phyloP scores from a whole-genome alignment of 352 stramenopile genomes.

The Globisporangium echinulatum region DNA sequence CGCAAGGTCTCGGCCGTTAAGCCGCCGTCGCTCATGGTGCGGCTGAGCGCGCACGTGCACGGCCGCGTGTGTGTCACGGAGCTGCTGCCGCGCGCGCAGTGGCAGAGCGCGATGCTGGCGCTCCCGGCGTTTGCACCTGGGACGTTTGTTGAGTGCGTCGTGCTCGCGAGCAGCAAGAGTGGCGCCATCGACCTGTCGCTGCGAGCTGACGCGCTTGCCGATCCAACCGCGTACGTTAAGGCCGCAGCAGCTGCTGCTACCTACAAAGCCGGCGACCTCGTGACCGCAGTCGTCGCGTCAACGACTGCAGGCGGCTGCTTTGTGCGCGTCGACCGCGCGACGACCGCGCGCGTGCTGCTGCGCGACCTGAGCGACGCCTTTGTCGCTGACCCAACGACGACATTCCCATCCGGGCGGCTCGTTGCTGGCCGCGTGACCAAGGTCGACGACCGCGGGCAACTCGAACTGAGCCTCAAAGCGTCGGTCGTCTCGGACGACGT shows the following conservation, averaged over 20 bases:
- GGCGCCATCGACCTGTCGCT: constrained; percentile 74
- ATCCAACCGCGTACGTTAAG: constrained; percentile 50
- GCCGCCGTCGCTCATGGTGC: constrained; percentile 81
- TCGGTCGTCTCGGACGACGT: constrained; percentile 90
- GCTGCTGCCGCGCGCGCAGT: constrained; percentile 42
- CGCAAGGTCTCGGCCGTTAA: constrained; percentile 68
- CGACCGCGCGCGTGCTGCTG: constrained; percentile 88
- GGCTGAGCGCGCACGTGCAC: constrained; percentile 66
- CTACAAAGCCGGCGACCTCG: constrained; percentile 73
- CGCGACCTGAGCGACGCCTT: constrained; percentile 95
- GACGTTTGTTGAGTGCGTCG: constrained; percentile 66
- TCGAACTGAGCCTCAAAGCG: constrained; percentile 93
- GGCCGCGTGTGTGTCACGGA: constrained; percentile 82
- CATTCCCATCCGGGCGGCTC: constrained; percentile 91
- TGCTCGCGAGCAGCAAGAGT: constrained; percentile 37
- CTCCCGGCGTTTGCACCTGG: constrained; percentile 57
- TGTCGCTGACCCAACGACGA: constrained; percentile 83
- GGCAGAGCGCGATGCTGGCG: constrained; percentile 66
- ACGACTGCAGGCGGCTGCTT: constrained; percentile 93
- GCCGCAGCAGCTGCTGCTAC: constrained; percentile 17
- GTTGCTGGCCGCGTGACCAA: constrained; percentile 93
- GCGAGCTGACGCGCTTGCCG: constrained; percentile 45
- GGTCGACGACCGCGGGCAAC: constrained; percentile 50
- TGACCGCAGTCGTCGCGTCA: constrained; percentile 88
- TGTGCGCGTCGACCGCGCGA: constrained; percentile 84